A percentile compares a stretch with the other conserved stretches of the same genome.
Conservation (phyloP, 768 basidiomycete species). For the Hydnum rufescens region DNA sequence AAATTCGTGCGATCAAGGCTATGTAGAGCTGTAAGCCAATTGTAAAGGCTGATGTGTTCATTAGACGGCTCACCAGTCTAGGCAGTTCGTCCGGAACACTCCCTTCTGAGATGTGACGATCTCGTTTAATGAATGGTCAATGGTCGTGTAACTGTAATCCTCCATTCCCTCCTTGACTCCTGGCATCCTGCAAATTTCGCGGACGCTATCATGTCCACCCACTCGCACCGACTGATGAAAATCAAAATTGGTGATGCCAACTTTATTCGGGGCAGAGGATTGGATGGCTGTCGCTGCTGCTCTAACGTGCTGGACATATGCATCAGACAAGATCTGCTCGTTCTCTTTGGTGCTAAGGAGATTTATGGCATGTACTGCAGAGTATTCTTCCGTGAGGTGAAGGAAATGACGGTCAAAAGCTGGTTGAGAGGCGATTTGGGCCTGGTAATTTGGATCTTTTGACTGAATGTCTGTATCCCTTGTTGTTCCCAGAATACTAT, state of each 20-base stretch:
- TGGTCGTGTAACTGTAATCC: slow-evolving; percentile 70
- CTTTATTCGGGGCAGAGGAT: slow-evolving; percentile 31
- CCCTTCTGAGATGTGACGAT: slow-evolving; percentile 79
- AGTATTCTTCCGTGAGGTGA: slow-evolving; percentile 72
- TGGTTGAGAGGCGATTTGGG: slow-evolving; percentile 84
- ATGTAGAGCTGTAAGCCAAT: background rate
- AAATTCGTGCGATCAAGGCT: slow-evolving; percentile 97
- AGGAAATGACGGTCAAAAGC: slow-evolving; percentile 91
- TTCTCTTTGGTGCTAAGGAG: slow-evolving; percentile 84
- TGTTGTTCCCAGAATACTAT: slow-evolving; percentile 99
- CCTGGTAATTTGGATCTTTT: slow-evolving; percentile 83
- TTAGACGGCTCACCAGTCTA: slow-evolving; percentile 73
- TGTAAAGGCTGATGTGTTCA: too few relatives aligned
- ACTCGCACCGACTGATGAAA: slow-evolving; percentile 71
- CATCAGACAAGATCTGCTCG: slow-evolving; percentile 61
- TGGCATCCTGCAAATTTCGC: slow-evolving; percentile 50
- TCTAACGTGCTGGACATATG: slow-evolving; percentile 61
- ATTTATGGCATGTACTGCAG: slow-evolving; percentile 71
- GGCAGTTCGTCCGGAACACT: slow-evolving; percentile 83
- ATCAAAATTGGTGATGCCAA: slow-evolving; percentile 78
- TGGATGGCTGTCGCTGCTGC: slow-evolving; percentile 17
- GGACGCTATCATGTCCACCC: slow-evolving; percentile 72
- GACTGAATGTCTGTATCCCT: slow-evolving; percentile 84
- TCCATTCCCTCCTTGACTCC: slow-evolving; percentile 45
- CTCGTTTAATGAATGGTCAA: slow-evolving; percentile 42